Evolutionary conservation across 192 early-diverging fungal species (phyloP).

Genomic region (Podila epigama): DNA sequence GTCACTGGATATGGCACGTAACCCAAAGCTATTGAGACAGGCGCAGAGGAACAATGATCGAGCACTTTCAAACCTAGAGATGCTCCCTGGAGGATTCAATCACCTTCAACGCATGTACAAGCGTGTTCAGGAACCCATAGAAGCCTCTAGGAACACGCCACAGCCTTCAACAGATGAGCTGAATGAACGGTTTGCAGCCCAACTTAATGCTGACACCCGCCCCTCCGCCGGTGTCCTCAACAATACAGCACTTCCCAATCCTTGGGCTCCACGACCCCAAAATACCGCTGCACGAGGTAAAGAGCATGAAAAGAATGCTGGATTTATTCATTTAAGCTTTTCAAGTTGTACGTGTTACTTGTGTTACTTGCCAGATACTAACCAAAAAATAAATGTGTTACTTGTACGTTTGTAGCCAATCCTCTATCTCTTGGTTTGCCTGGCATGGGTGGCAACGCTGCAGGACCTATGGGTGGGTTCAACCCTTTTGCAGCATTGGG

Average conservation of each 20-base stretch:
- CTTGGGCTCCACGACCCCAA: constrained; percentile 56
- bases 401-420: constrained; percentile 13
- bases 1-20: constrained; percentile 59
- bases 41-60: constrained; percentile 70
- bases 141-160: constrained; percentile 54
- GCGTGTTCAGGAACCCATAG: constrained; percentile 64
- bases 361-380: neutral
- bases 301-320: neutral
- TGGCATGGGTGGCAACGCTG: constrained; percentile 10
- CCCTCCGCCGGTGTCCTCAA: constrained; percentile 59
- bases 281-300: constrained; percentile 19
- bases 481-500: constrained; percentile 34
- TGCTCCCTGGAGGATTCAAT: constrained; percentile 71
- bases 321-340: neutral
- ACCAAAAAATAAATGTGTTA: neutral
- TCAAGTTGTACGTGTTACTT: neutral
- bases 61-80: constrained; percentile 70
- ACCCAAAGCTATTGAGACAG: constrained; percentile 69
- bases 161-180: constrained; percentile 56
- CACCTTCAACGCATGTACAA: constrained; percentile 66
- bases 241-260: constrained; percentile 63
- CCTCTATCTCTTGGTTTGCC: neutral
- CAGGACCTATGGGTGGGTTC: constrained; percentile 13
- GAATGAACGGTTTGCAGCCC: constrained; percentile 59
- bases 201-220: constrained; percentile 59